A percentile compares a stretch with the other conserved stretches of the same genome.
phyloP scores from a whole-genome alignment of 331 rosid species.

The Ulmus americana region DNA sequence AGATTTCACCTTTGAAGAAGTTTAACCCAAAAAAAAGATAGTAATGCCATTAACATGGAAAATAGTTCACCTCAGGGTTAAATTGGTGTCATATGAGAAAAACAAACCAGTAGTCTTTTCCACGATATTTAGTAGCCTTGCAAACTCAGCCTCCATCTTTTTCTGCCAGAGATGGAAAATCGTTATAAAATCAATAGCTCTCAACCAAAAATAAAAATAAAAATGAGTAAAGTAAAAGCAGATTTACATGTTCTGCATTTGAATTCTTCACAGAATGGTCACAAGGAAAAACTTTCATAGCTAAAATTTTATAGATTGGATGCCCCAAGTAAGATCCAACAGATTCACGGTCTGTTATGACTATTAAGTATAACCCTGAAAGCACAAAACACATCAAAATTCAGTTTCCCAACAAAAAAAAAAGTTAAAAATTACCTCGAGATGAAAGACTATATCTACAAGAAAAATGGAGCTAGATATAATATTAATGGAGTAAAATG shows the following conservation, averaged over 20 bases:
- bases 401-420: too few species aligned
- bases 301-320: constrained; percentile 61
- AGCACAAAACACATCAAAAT: constrained; percentile 21
- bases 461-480: too few species aligned
- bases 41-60: background rate
- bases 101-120: constrained; percentile 82
- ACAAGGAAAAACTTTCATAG: constrained; percentile 76
- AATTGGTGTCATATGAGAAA: constrained; percentile 78
- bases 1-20: constrained; percentile 2
- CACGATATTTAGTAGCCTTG: constrained; percentile 59
- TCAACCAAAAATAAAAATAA: constrained; percentile 2
- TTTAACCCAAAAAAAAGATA: background rate
- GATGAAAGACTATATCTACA: too few species aligned
- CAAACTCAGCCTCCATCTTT: constrained; percentile 77
- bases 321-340: constrained; percentile 84
- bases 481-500: too few species aligned
- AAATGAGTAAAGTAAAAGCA: constrained; percentile 18
- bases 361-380: constrained; percentile 74
- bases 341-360: constrained; percentile 55
- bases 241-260: constrained; percentile 61
- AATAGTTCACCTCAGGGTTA: constrained; percentile 78
- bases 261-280: constrained; percentile 61
- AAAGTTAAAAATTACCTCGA: too few species aligned
- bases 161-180: constrained; percentile 49
- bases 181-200: constrained; percentile 25